phyloP scores from a whole-genome alignment of 108 stramenopile species.

The Nannochloropsis salina region DNA sequence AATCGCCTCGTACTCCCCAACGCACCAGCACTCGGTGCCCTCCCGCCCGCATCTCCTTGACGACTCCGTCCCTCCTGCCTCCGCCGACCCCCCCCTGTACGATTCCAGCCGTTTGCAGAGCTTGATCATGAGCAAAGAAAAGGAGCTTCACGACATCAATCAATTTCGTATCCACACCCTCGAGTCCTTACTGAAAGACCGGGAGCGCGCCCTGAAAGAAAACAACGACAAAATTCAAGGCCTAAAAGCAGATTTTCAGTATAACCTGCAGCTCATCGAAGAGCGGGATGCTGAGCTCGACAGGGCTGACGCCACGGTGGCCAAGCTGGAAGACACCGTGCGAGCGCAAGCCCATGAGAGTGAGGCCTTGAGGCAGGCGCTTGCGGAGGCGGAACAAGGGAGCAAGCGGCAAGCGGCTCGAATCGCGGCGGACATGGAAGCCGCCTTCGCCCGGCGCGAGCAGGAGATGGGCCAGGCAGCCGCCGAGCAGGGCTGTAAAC shows the following conservation, averaged over 20 bases:
- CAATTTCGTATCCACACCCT: background rate
- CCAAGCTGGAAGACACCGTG: background rate
- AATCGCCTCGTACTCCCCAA: too few species aligned
- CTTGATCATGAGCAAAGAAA: background rate
- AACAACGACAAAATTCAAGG: background rate
- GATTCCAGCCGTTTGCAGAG: background rate
- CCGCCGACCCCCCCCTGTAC: background rate
- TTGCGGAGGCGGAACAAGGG: background rate
- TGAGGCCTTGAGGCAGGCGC: background rate
- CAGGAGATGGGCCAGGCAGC: background rate
- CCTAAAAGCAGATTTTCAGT: slow-evolving; percentile 14
- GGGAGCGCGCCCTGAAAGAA: background rate
- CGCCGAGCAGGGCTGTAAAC: background rate
- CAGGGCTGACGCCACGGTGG: background rate
- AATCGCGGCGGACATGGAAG: background rate
- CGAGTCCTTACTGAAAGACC: background rate
- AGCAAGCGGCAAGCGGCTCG: background rate
- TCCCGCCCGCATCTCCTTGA: too few species aligned
- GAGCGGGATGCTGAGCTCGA: slow-evolving; percentile 16
- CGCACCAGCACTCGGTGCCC: too few species aligned
- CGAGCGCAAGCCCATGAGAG: background rate
- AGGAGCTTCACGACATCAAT: slow-evolving; percentile 15
- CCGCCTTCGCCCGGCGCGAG: background rate
- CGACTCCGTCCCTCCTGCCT: background rate
- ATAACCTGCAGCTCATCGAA: background rate